Evolutionary conservation across 805 yeast species (phyloP).

Genomic region (Lachancea quebecensis): DNA sequence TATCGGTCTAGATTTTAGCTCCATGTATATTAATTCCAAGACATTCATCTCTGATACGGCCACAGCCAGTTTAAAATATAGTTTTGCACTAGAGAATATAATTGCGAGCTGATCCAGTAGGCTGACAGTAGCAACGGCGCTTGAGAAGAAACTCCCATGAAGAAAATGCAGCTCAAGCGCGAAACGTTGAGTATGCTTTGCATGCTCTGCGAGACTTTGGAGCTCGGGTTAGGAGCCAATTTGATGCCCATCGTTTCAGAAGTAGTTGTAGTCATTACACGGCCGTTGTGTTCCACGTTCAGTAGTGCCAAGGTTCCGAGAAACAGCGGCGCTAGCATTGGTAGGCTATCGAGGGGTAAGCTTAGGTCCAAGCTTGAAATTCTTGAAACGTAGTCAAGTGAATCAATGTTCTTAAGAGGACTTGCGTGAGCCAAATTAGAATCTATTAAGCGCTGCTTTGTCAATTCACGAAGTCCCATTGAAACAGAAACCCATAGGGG

Average conservation of each 20-base stretch:
- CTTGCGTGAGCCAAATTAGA: slow-evolving; percentile 41
- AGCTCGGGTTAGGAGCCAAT: slow-evolving; percentile 16
- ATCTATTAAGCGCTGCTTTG: slow-evolving; percentile 45
- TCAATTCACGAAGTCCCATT: slow-evolving; percentile 62
- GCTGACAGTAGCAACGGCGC: slow-evolving; percentile 76
- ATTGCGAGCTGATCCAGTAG: slow-evolving; percentile 89
- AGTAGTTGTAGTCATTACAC: slow-evolving; percentile 41
- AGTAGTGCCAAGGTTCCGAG: slow-evolving; percentile 65
- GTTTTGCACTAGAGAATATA: slow-evolving; percentile 72
- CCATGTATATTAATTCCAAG: slow-evolving; percentile 4
- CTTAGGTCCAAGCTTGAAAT: slow-evolving; percentile 46
- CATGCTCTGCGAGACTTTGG: slow-evolving; percentile 24
- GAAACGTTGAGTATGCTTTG: slow-evolving; percentile 58
- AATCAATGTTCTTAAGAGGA: slow-evolving; percentile 30
- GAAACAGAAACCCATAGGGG: slow-evolving; percentile 85
- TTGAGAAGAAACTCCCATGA: slow-evolving; percentile 79
- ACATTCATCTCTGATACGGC: slow-evolving; percentile 37
- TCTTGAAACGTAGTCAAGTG: neutral
- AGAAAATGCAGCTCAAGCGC: slow-evolving; percentile 65
- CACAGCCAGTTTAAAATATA: slow-evolving; percentile 55
- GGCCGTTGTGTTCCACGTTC: slow-evolving; percentile 78
- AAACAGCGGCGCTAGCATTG: slow-evolving; percentile 67
- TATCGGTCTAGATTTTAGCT: slow-evolving; percentile 1
- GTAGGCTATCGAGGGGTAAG: slow-evolving; percentile 49
- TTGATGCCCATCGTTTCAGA: slow-evolving; percentile 19